Percentiles rank a stretch among this genome's conserved stretches.
phyloP scores from a whole-genome alignment of 345 rosid species.

The Geranium brycei region DNA sequence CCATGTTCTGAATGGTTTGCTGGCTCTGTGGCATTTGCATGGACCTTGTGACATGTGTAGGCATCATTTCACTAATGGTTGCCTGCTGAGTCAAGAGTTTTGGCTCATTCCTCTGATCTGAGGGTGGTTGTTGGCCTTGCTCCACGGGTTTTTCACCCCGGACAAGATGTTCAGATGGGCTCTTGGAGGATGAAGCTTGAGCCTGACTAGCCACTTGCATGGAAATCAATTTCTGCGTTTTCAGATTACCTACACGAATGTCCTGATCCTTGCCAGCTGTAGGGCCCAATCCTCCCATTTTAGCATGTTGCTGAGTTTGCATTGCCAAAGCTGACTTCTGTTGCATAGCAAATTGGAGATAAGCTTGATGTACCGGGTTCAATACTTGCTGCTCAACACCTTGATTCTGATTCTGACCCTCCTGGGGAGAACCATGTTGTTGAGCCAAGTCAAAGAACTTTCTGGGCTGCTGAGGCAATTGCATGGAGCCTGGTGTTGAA shows the following conservation, averaged over 20 bases:
- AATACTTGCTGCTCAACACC: conserved; percentile 48
- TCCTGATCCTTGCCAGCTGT: conserved; percentile 59
- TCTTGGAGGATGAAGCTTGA: conserved; percentile 78
- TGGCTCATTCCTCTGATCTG: conserved; percentile 55
- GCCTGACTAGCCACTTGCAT: conserved; percentile 60
- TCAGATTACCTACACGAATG: conserved; percentile 42
- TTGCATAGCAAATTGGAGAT: conserved; percentile 64
- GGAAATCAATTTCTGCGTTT: conserved; percentile 70
- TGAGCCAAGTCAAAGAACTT: conserved; percentile 65
- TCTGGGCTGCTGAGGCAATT: conserved; percentile 69
- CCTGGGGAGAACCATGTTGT: conserved; percentile 61
- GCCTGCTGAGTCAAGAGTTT: conserved; percentile 39
- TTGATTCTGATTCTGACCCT: conserved; percentile 49
- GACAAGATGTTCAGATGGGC: conserved; percentile 46
- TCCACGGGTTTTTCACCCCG: conserved; percentile 60
- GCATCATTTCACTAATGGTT: conserved; percentile 41
- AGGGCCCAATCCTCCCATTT: conserved; percentile 51
- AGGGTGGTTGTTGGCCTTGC: conserved; percentile 31
- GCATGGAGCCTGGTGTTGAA: conserved; percentile 64
- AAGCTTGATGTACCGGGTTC: conserved; percentile 78
- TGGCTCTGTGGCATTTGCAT: conserved; percentile 58
- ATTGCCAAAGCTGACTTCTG: conserved; percentile 44
- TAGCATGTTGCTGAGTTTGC: conserved; percentile 64
- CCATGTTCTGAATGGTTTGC: conserved; percentile 45
- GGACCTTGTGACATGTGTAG: conserved; percentile 46